Conservation (phyloP, 106 monocot genomes). For the Dendrobium officinale region DNA sequence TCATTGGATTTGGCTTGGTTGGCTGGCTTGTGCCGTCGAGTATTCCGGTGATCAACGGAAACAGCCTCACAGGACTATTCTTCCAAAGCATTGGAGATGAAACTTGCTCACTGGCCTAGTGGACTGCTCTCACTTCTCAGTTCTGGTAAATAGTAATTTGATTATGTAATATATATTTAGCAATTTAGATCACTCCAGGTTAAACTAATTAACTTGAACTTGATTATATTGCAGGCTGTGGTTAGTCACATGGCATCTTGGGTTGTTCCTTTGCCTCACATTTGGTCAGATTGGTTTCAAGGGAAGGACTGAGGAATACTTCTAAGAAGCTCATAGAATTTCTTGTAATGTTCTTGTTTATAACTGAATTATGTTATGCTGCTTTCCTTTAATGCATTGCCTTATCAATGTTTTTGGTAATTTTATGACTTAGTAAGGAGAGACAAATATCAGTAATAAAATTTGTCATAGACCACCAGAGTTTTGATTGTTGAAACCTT, state of each 20-base stretch:
- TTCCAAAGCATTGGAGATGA: conserved; percentile 84
- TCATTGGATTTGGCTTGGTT: conserved; percentile 61
- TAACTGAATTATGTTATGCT: neutral
- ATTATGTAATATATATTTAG: too few species aligned
- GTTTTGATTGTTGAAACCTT: too few species aligned
- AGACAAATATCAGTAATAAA: too few species aligned
- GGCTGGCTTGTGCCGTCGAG: conserved; percentile 94
- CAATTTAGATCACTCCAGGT: neutral
- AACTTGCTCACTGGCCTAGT: conserved; percentile 87
- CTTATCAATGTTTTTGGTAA: neutral
- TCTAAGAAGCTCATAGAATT: conserved; percentile 2
- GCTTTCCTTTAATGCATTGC: neutral
- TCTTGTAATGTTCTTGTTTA: neutral
- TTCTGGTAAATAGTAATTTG: conserved; percentile 52
- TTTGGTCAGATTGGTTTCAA: conserved; percentile 98
- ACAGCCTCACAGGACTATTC: conserved; percentile 91
- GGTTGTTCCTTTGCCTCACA: conserved; percentile 79
- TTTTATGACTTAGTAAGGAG: too few species aligned
- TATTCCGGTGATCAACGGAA: conserved; percentile 77
- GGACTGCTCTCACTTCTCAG: conserved; percentile 69
- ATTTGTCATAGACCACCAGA: too few species aligned
- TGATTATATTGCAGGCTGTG: conserved; percentile 55
- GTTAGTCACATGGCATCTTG: conserved; percentile 92
- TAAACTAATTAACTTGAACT: neutral
- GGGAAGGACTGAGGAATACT: conserved; percentile 77